Evolutionary conservation across 306 rosid genomes (phyloP).

Genomic region (Heteromeles arbutifolia): DNA sequence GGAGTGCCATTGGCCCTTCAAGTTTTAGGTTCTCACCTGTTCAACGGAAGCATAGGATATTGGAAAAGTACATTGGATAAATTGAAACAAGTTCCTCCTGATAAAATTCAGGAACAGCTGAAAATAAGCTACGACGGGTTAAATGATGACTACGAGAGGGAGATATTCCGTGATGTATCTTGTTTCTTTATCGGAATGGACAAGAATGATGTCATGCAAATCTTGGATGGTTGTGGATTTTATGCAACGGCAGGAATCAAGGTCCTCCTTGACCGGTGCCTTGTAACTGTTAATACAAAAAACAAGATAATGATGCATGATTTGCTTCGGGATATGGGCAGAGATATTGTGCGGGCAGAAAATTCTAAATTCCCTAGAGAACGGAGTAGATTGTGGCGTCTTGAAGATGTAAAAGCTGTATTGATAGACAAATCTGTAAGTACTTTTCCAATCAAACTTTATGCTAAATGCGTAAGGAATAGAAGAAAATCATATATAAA

Average conservation of each 20-base stretch:
- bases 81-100: constrained; percentile 12
- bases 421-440: neutral
- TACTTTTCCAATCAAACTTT: neutral
- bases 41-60: neutral
- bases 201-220: constrained; percentile 10
- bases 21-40: constrained; percentile 24
- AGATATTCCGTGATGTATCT: constrained; percentile 31
- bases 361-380: neutral
- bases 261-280: constrained; percentile 25
- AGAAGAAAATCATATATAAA: no score
- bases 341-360: constrained; percentile 24
- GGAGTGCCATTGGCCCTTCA: constrained; percentile 41
- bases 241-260: constrained; percentile 29
- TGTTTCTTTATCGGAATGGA: constrained; percentile 33
- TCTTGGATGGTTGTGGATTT: constrained; percentile 31
- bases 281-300: neutral
- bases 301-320: constrained; percentile 5
- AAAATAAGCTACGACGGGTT: constrained; percentile 22
- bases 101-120: constrained; percentile 8
- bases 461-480: neutral
- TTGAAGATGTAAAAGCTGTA: neutral
- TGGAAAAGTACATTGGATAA: constrained; percentile 25
- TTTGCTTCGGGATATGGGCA: constrained; percentile 37
- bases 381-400: neutral
- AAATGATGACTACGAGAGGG: neutral